Percentiles rank a stretch among this genome's conserved stretches.
Evolutionary conservation across 257 asterid genomes (phyloP).

Genomic region (Solanum lycopersicoides): DNA sequence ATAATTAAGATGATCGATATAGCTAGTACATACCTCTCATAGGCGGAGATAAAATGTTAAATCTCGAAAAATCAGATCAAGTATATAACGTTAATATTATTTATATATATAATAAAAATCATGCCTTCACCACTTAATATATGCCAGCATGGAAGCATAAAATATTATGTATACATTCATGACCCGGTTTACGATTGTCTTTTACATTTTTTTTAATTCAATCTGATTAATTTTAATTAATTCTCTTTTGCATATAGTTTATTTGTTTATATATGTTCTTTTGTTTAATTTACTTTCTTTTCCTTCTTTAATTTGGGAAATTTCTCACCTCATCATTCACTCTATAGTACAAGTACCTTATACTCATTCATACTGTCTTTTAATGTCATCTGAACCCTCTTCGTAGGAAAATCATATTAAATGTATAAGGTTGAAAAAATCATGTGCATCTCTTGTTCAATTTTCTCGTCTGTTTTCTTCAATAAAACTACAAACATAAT

Average conservation of each 20-base stretch:
- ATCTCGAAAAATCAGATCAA: neutral
- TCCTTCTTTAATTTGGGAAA: neutral
- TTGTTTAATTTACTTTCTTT: no score
- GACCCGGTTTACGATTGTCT: no score
- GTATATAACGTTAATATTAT: no score
- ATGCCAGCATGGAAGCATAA: neutral
- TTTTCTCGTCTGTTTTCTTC: neutral
- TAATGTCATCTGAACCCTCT: neutral
- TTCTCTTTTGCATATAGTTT: neutral
- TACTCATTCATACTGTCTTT: neutral
- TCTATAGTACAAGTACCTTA: neutral
- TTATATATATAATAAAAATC: no score
- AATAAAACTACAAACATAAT: neutral
- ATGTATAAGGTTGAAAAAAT: no score
- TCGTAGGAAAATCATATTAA: neutral
- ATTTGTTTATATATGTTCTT: neutral
- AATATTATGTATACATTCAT: no score
- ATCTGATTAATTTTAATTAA: neutral
- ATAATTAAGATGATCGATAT: neutral
- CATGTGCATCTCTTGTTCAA: neutral
- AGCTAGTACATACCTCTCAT: neutral
- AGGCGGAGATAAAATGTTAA: neutral
- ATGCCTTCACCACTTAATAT: no score
- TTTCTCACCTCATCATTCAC: neutral
- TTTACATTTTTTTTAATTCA: neutral